Conservation (phyloP, 768 basidiomycete species). For the Tricholoma furcatifolium region DNA sequence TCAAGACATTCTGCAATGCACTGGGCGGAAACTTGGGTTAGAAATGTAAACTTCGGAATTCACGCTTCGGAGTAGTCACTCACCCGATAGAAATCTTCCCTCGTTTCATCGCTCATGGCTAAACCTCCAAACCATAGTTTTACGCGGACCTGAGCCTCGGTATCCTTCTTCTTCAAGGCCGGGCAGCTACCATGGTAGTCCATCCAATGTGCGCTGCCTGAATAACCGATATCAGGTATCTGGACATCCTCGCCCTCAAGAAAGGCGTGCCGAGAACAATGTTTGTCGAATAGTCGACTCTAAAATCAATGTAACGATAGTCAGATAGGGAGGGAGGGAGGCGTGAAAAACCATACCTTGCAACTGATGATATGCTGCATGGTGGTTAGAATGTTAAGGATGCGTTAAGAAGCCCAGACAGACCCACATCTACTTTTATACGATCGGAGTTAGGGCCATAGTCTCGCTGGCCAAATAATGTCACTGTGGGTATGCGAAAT, state of each 20-base stretch:
- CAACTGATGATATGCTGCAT: too few relatives aligned
- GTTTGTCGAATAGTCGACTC: too few relatives aligned
- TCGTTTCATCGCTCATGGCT: neutral
- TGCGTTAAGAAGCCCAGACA: too few relatives aligned
- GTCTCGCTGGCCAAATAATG: too few relatives aligned
- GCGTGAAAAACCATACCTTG: too few relatives aligned
- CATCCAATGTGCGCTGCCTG: slow-evolving; percentile 8
- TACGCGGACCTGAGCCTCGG: neutral
- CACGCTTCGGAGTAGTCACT: neutral
- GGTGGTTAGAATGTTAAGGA: too few relatives aligned
- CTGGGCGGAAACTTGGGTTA: neutral
- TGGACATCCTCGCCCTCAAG: neutral
- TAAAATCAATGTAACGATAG: too few relatives aligned
- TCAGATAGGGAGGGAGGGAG: too few relatives aligned
- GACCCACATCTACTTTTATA: too few relatives aligned
- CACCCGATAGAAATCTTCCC: slow-evolving; percentile 4
- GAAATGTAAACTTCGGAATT: neutral
- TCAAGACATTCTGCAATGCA: slow-evolving; percentile 12
- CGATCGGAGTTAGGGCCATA: too few relatives aligned
- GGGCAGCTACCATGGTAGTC: slow-evolving; percentile 15
- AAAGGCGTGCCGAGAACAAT: too few relatives aligned
- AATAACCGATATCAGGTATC: neutral
- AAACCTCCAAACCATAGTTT: slow-evolving; percentile 16
- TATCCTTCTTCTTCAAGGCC: neutral
- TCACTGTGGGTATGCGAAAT: too few relatives aligned